Percentiles rank a stretch among this genome's conserved stretches.
Conservation (phyloP, 2,329 filamentous ascomycete species). For the Neopestalotiopsis clavispora region DNA sequence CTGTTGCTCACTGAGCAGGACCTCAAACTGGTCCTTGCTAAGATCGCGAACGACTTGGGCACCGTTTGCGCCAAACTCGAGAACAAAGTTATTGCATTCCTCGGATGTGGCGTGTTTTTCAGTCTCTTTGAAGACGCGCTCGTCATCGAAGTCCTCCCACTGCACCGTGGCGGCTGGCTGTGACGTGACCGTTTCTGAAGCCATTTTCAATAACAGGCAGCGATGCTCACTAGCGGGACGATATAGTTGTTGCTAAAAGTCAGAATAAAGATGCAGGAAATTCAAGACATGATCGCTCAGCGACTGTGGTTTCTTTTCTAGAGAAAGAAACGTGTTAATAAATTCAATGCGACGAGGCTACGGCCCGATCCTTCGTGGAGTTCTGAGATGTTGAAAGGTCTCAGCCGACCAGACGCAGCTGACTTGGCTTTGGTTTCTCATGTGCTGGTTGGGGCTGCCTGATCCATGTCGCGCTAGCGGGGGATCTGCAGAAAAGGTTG, state of each 20-base stretch:
- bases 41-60: constrained; percentile 64
- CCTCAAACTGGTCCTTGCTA: constrained; percentile 42
- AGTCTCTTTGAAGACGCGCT: constrained; percentile 49
- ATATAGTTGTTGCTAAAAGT: neutral
- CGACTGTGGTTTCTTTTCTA: neutral
- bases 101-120: constrained; percentile 44
- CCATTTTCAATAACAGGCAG: neutral
- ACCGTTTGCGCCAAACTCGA: constrained; percentile 64
- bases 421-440: neutral
- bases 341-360: neutral
- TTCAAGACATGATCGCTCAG: neutral
- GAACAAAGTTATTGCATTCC: constrained; percentile 61
- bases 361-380: neutral
- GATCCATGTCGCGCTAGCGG: neutral
- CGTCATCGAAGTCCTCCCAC: constrained; percentile 60
- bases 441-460: neutral
- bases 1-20: constrained; percentile 14
- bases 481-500: neutral
- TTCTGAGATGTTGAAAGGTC: neutral
- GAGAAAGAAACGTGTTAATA: neutral
- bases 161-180: constrained; percentile 18
- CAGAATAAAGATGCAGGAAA: neutral
- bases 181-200: constrained; percentile 11
- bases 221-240: neutral
- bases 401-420: neutral